Base-by-base conservation (phyloP, 2,329 filamentous ascomycete genomes). In the Monosporascus sp. region DNA sequence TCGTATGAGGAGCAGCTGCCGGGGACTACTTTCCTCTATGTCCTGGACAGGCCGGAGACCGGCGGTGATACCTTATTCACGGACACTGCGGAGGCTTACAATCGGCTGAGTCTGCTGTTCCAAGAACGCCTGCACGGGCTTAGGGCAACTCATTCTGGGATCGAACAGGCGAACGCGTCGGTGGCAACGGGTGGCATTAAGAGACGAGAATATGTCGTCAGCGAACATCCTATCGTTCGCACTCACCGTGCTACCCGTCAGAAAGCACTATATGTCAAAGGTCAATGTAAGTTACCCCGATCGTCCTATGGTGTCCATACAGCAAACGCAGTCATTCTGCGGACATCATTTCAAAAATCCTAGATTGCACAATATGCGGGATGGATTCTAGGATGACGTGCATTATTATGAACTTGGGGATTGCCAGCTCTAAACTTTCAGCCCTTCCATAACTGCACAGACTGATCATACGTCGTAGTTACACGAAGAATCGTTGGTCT, bases 1-100 rank as follows among this genome's bases (percentile, higher is more conserved):
- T 89, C 88, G 0, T 96, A 95, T 66, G 92, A 96, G 74, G 75
- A 82, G 60, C 91, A 97, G 72, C 90, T 92, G 1, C 90, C 92
- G 0, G 90, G 90, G 31, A 96, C 90, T 0, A 96, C 92, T 0
- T 95, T 96, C 71, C 72, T 96, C 37, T 96, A 95, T 66, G 78
- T 91, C 48, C 80, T 97, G n/a, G 90, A 96, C 65, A 85, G 82
- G 45, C 91, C 91, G 1, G 77, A 82, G 39, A 85, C 83, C 1
- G 91, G 91, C 37, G 92, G 91, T 47, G 91, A 96, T 66, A 96
- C 91, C 0, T 74, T 95, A 3, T 96, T 96, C 63, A 83, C 79
- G 46, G 88, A 95, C 66, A 83, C 87, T 60, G 90, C 78, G 0
- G 86, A 88, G 69, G 91, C 92, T 1, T 97, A 96, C 68, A 82